Evolutionary conservation across 495 filamentous ascomycete genomes (phyloP), one percentile per base, ranked within the genome.

Genomic region (Pseudoneurospora amorphoporcata): DNA sequence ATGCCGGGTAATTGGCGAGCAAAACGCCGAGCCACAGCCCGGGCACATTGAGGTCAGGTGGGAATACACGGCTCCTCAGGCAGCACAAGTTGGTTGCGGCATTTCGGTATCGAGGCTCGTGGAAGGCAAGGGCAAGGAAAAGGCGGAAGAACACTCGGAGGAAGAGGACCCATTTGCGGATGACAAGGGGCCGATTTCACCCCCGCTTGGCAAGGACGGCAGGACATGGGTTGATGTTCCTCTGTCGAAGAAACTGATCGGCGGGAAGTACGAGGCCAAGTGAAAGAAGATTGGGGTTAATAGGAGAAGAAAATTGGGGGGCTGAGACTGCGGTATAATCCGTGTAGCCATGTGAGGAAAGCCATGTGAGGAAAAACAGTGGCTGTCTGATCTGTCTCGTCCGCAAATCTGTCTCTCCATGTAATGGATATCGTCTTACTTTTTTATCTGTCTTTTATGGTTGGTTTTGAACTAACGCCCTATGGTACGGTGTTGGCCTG

Each of bases 11-110:
- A 79, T 85, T 72, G 86, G 89, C 70, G 88, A 91, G 16, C 88
- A 92, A n/a, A 92, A 92, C 61, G 85, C 86, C 0, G 89, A 92
- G 78, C 94, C 92, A 3, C 88, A 88, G 77, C 90, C 91, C 39
- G 92, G 93, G 3, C 87, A 86, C 47, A 87, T 95, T 12, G 93
- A 97, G 76, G 93, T 92, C 3, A 85, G 90, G 71, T 97, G 94
- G 88, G 94, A 97, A 78, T 82, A 89, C 90, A 77, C 83, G 72
- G 75, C 78, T 3, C 77, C 79, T 3, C 47, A 79, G 47, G 76
- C 76, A 37, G 69, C 70, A 5, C 81, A 82, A 9, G 75, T 84
- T 5, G 87, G 84, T 3, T 90, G 89, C 71, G 88, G 88, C 12
- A 86, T 97, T 73, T 87, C 90, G 38, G 84, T 95, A 35, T 84